Conservation (phyloP, 2,329 filamentous ascomycete species). For the Fusarium sp. region DNA sequence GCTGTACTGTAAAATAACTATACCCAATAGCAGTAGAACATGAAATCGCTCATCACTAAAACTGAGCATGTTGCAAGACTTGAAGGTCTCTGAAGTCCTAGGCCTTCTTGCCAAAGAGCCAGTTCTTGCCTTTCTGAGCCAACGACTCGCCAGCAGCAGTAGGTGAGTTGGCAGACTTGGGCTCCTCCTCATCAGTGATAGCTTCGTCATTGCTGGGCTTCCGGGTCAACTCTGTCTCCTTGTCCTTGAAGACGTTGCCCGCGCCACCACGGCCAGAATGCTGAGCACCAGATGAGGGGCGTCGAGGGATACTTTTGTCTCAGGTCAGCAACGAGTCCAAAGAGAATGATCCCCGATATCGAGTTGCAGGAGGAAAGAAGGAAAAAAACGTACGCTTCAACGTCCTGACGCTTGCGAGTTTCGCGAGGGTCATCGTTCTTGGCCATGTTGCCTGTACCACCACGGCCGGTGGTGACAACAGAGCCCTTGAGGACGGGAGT, state of each 20-base stretch:
- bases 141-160: conserved; percentile 29
- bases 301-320: conserved; percentile 57
- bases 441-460: conserved; percentile 89
- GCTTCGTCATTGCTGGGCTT: conserved; percentile 45
- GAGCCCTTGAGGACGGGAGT: conserved; percentile 85
- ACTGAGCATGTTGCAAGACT: neutral
- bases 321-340: conserved; percentile 1
- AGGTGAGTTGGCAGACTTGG: conserved; percentile 4
- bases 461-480: conserved; percentile 89
- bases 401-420: conserved; percentile 84
- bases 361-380: neutral
- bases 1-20: conserved; percentile 24
- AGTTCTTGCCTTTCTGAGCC: conserved; percentile 57
- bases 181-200: conserved; percentile 35
- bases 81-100: conserved; percentile 34
- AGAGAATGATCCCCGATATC: neutral
- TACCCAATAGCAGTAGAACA: conserved; percentile 3
- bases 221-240: conserved; percentile 47
- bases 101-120: conserved; percentile 59
- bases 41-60: neutral
- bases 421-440: conserved; percentile 73
- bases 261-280: conserved; percentile 79
- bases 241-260: conserved; percentile 70
- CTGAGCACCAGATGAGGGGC: conserved; percentile 64
- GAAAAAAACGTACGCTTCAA: conserved; percentile 67